Evolutionary conservation across 148 eudicot species (phyloP), one percentile per base, ranked within the genome.

Genomic region (Camellia japonica): DNA sequence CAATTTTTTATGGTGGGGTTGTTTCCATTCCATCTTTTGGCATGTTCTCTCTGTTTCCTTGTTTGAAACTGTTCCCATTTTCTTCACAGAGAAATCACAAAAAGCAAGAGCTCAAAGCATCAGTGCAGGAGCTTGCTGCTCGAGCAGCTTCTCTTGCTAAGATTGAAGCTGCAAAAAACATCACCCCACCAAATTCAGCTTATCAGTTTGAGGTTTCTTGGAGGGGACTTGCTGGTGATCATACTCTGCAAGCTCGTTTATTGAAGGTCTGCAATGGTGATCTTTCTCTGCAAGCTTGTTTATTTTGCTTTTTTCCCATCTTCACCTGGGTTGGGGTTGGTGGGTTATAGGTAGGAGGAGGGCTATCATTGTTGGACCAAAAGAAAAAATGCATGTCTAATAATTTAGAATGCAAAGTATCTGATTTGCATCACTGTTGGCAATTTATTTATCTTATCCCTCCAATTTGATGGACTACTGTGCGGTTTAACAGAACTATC

Each of bases 201-300:
- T 96, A 92, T 86, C 93, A 96, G 79, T 96, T 96, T 90, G 99
- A 93, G 86, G 87, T 79, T 80, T 86, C 89, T 61, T 96, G 99
- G 99, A 91, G 87, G 77, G 94, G 95, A 68, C 85, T 92, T 78
- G 84, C 85, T 86, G 99, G 98, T 47, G 98, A 96, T 63, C 86
- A 83, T 74, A 82, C 88, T 49, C 83, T 96, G 70, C 99, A 93
- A 83, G 88, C 97, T 82, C 94, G 79, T 61, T 85, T 93, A 11
- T 82, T 96, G 80, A 92, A 93, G 97, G 98, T 93, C 62, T 80
- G 73, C n/a, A 77, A 66, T 76, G 61, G 44, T 71, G 68, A 7
- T 61, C 63, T 30, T 76, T 43, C 73, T 63, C 2, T 65, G 42
- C 58, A 56, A 46, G 41, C 20, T n/a, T 76, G 30, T 44, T 16